Percentiles rank a stretch among this genome's conserved stretches.
phyloP scores from a whole-genome alignment of 2,329 filamentous ascomycete species.

The Colletotrichum sp. region DNA sequence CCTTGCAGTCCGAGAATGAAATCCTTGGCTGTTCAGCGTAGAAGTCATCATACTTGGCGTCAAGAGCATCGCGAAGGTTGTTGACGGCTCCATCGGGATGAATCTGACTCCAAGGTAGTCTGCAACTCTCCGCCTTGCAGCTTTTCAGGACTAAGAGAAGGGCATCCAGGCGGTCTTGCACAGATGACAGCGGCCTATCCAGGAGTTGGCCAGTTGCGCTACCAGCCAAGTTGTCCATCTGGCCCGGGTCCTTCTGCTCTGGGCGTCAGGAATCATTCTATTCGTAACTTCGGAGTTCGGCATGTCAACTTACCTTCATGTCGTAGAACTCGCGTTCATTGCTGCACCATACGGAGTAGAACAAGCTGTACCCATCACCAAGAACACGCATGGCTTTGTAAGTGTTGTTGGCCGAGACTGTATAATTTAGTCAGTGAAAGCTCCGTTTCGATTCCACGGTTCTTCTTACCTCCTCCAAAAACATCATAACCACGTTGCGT shows the following conservation, averaged over 20 bases:
- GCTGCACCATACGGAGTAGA: conserved; percentile 74
- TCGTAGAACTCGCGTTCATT: conserved; percentile 73
- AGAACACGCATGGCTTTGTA: conserved; percentile 67
- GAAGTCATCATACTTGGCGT: conserved; percentile 53
- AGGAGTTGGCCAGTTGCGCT: conserved; percentile 26
- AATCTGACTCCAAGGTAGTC: conserved; percentile 60
- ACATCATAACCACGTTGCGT: conserved; percentile 16
- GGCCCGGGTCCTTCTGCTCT: conserved; percentile 53
- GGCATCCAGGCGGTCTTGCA: conserved; percentile 59
- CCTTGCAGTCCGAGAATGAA: conserved; percentile 56
- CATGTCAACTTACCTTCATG: conserved; percentile 47
- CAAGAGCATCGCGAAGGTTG: conserved; percentile 56
- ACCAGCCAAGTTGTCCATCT: conserved; percentile 51
- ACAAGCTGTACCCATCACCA: conserved; percentile 60
- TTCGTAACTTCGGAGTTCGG: neutral
- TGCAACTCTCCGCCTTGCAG: conserved; percentile 59
- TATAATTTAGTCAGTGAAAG: neutral
- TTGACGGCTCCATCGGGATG: conserved; percentile 59
- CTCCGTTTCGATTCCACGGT: accelerated
- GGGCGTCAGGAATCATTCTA: neutral
- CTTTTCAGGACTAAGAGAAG: conserved; percentile 66
- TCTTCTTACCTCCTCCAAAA: neutral
- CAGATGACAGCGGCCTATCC: conserved; percentile 38
- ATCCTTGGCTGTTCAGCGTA: conserved; percentile 57
- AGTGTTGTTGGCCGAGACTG: conserved; percentile 51